A percentile compares a stretch with the other conserved stretches of the same genome.
phyloP scores from a whole-genome alignment of 306 rosid genomes.

The Cicer pinnatifidum region DNA sequence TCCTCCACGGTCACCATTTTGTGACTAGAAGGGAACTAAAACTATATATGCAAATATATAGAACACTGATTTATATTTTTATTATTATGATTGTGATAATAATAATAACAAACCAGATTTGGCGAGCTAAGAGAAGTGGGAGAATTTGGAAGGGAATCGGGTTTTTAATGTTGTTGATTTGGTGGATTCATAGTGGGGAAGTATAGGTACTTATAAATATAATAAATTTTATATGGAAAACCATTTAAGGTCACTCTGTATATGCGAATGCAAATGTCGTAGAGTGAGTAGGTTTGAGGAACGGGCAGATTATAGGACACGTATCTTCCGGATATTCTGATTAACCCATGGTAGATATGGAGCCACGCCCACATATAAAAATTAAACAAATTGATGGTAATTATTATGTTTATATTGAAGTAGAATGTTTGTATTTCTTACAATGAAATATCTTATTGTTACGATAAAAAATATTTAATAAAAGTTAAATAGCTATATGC shows the following conservation, averaged over 20 bases:
- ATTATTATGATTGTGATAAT: too few species aligned
- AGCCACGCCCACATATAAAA: constrained; percentile 13
- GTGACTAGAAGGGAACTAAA: neutral
- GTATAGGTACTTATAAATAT: neutral
- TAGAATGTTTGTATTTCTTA: too few species aligned
- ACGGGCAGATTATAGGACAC: constrained; percentile 47
- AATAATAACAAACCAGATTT: constrained; percentile 1
- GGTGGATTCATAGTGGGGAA: neutral
- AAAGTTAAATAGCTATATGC: too few species aligned
- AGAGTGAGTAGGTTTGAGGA: constrained; percentile 51
- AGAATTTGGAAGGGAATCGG: constrained; percentile 13
- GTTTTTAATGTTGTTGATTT: constrained; percentile 6
- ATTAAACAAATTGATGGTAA: neutral
- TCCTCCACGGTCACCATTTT: constrained; percentile 58
- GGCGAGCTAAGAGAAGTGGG: neutral
- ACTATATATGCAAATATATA: neutral
- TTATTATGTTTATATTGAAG: neutral
- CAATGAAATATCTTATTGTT: too few species aligned
- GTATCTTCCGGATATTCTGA: constrained; percentile 14
- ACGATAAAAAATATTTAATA: too few species aligned
- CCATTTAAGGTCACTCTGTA: neutral
- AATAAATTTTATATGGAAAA: neutral
- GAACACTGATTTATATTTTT: too few species aligned
- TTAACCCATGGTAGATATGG: constrained; percentile 27
- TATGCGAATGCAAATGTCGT: neutral